phyloP scores from a whole-genome alignment of 1,284 basidiomycete genomes.

The Ceraceosorus guamensis region DNA sequence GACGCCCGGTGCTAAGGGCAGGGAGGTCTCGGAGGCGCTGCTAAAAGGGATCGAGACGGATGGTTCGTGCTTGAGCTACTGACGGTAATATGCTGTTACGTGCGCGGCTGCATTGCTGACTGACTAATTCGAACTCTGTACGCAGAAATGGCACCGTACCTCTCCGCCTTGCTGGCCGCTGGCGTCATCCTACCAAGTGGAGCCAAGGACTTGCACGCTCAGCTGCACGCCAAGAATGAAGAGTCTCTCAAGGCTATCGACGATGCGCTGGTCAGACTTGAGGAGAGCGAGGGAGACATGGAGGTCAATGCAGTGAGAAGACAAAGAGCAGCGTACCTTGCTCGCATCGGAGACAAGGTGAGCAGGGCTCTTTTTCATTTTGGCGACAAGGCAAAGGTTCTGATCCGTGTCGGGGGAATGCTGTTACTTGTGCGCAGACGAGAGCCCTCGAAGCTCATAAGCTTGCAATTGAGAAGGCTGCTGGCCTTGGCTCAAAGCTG shows the following conservation, averaged over 20 bases:
- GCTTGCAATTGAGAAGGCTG: slow-evolving; percentile 80
- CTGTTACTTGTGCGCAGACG: no score
- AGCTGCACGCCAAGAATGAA: slow-evolving; percentile 68
- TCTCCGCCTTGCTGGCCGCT: slow-evolving; percentile 32
- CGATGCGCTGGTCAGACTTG: slow-evolving; percentile 70
- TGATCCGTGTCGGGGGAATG: background rate
- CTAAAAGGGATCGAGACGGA: slow-evolving; percentile 76
- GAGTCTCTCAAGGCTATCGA: slow-evolving; percentile 71
- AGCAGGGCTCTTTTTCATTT: background rate
- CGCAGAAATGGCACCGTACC: slow-evolving; percentile 46
- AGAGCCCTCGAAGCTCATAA: slow-evolving; percentile 64
- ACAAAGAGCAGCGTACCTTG: slow-evolving; percentile 78
- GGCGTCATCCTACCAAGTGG: slow-evolving; percentile 42
- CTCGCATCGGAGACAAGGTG: slow-evolving; percentile 82
- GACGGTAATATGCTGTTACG: no score
- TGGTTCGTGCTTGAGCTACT: slow-evolving; percentile 56
- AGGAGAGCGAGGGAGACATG: slow-evolving; percentile 85
- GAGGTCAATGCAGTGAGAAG: slow-evolving; percentile 83
- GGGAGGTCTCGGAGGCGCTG: slow-evolving; percentile 61
- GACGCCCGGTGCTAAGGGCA: background rate
- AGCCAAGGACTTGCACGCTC: slow-evolving; percentile 60
- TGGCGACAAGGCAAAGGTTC: background rate
- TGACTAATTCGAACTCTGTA: no score
- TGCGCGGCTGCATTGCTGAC: no score
- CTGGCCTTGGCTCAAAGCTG: slow-evolving; percentile 84